Base-by-base conservation (phyloP, 148 eudicot species). In the Cornus kousa region DNA sequence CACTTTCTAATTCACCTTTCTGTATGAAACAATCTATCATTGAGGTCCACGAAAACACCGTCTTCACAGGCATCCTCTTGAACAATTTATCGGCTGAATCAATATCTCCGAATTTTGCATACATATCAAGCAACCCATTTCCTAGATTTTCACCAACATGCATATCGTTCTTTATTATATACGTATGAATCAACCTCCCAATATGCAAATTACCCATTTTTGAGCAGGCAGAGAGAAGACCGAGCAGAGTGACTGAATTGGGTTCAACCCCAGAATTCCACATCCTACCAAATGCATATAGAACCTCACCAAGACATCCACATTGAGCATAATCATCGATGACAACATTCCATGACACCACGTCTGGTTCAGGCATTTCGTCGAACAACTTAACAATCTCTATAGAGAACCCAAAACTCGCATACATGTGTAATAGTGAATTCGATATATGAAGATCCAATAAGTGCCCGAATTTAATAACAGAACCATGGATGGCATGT, bases 121-220 rank as follows among this genome's bases (percentile, higher is more conserved):
- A 72, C 75, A 72, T 72, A 53, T 72, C 35, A 72, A 72, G 62
- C 75, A 72, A 53, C 65, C 75, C 75, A 72, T 72, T 72, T 53
- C 75, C 75, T 13, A 72, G 75, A 72, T 72, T 72, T 72, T 28
- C 75, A 23, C 35, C 23, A 53, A 53, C 75, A 4, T 12, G 20
- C 10, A 72, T 14, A 24, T 5, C 37, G 0, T 53, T 50, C 75
- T 72, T 24, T 16, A 72, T 31, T 22, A 72, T 72, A 72, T 72
- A 53, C 64, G 53, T 24, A 72, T 72, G 75, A 72, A 72, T 72
- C 62, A 53, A 24, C 31, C 31, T 72, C 16, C 75, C 75, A 5
- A 14, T 2, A 72, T 22, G 10, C 57, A 72, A 72, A 24, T 72
- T 31, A 35, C 75, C 75, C 14, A 5, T 17, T 24, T 72, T 72